phyloP scores from a whole-genome alignment of 2,329 filamentous ascomycete genomes.

The Pseudomassariella vexata region DNA sequence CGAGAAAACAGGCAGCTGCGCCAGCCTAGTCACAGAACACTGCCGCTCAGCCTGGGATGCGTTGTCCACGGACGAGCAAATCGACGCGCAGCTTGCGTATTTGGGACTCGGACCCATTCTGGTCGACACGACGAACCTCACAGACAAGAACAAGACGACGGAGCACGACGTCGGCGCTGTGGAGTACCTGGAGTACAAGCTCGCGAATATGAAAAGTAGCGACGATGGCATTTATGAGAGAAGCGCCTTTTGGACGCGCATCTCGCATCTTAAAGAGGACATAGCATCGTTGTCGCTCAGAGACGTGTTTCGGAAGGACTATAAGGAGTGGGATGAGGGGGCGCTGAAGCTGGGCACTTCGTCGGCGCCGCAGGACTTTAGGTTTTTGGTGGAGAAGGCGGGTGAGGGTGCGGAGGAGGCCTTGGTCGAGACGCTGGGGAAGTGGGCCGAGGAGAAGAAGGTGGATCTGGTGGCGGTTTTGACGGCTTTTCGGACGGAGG shows the following conservation, averaged over 20 bases:
- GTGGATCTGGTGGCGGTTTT: slow-evolving; percentile 64
- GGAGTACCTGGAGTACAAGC: slow-evolving; percentile 48
- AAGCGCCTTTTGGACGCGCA: slow-evolving; percentile 49
- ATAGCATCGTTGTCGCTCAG: slow-evolving; percentile 53
- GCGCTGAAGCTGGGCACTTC: slow-evolving; percentile 58
- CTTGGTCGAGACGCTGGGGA: slow-evolving; percentile 42
- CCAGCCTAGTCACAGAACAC: slow-evolving; percentile 61
- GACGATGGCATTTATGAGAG: slow-evolving; percentile 40
- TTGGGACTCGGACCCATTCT: slow-evolving; percentile 66
- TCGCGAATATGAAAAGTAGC: slow-evolving; percentile 12
- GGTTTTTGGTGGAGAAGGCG: slow-evolving; percentile 52
- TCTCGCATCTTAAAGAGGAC: slow-evolving; percentile 62
- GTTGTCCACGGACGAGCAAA: slow-evolving; percentile 33
- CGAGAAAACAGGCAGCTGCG: slow-evolving; percentile 65
- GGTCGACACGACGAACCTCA: slow-evolving; percentile 66
- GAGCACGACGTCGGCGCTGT: slow-evolving; percentile 54
- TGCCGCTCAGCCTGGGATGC: slow-evolving; percentile 52
- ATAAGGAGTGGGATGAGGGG: slow-evolving; percentile 68
- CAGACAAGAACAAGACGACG: slow-evolving; percentile 57
- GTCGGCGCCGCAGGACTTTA: slow-evolving; percentile 57
- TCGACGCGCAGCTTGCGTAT: slow-evolving; percentile 57
- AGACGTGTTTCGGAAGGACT: slow-evolving; percentile 75
- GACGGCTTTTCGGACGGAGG: slow-evolving; percentile 55
- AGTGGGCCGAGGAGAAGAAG: slow-evolving; percentile 49
- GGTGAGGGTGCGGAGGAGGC: slow-evolving; percentile 33